Evolutionary conservation across 345 rosid genomes (phyloP), one percentile per base, ranked within the genome.

Genomic region (Euphorbia pulcherrima): DNA sequence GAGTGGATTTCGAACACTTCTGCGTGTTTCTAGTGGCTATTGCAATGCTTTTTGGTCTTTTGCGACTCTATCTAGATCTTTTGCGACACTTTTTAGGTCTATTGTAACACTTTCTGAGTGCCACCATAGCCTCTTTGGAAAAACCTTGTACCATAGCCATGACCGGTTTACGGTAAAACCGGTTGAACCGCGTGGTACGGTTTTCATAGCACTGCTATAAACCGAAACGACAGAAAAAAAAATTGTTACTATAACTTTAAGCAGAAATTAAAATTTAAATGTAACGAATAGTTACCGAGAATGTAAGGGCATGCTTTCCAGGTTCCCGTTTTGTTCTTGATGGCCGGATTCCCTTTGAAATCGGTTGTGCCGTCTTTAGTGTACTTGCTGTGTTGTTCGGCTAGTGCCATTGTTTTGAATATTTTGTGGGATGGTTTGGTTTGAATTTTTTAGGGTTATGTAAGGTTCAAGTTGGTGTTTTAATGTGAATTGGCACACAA

Each of bases 231-330:
- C 20, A 0, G 37, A 12, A 7, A 17, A 3, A 48, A 59, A 18
- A 1, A 4, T 1, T 41, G 35, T 21, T 2, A 3, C 7, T 33
- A 33, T 33, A 33, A 2, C 3, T 33, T 2, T 3, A 3, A 33
- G 37, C 37, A 33, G 7, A 3, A 33, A 33, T 2, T 33, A 33
- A 33, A 14, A n/a, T 12, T 8, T 1, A 21, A n/a, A n/a, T n/a
- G n/a, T n/a, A n/a, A n/a, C n/a, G 16, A 37, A 40, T 16, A 44
- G n/a, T 21, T 72, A 74, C 87, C 84, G 56, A 78, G 75, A 55
- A 78, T 78, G 53, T 54, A 70, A 24, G 78, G 81, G 50, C 80
- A 76, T 1, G 81, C 84, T 77, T 81, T 83, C 80, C 83, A 76
- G 29, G 78, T 77, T 67, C 87, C 83, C 29, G 81, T 81, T 55